These are phyloP conservation scores for Colletotrichum trifolii DNA, from an alignment of 2,329 filamentous ascomycete species.

Conservation along the genomic window DNA sequence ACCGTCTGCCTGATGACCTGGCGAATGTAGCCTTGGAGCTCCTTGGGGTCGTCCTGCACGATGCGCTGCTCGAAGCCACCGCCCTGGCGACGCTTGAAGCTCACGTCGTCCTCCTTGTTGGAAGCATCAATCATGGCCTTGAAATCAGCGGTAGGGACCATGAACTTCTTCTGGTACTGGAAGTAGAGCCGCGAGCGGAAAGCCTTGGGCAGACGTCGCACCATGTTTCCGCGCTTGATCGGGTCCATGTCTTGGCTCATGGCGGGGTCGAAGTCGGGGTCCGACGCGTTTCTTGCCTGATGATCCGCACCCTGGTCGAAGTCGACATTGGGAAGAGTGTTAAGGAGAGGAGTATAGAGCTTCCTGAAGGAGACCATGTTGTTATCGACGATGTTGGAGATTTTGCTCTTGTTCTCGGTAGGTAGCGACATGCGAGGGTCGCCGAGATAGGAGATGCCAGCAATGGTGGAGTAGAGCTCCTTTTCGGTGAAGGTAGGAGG, in stretches of 20 bases:
- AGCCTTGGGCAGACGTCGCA: conserved; percentile 84
- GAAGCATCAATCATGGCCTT: conserved; percentile 83
- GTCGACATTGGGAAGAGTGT: conserved; percentile 87
- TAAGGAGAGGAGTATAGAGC: conserved; percentile 89
- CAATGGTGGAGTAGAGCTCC: conserved; percentile 90
- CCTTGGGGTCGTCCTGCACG: conserved; percentile 72
- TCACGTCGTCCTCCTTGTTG: conserved; percentile 73
- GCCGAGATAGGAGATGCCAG: conserved; percentile 91
- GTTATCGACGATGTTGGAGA: conserved; percentile 91
- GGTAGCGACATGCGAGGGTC: conserved; percentile 95
- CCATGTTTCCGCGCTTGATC: conserved; percentile 92
- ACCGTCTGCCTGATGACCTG: conserved; percentile 88
- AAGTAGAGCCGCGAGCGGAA: conserved; percentile 95
- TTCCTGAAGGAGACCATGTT: conserved; percentile 93
- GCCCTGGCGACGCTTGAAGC: conserved; percentile 79
- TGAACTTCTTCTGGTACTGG: conserved; percentile 90
- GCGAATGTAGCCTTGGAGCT: conserved; percentile 77
- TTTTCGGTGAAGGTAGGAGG: conserved; percentile 87
- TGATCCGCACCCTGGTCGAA: conserved; percentile 73
- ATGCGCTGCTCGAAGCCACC: conserved; percentile 90
- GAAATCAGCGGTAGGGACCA: conserved; percentile 86
- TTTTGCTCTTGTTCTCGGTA: conserved; percentile 91
- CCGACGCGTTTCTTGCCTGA: conserved; percentile 57
- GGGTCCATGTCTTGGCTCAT: conserved; percentile 94
- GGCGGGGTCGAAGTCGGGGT: conserved; percentile 71